Conservation (phyloP, 2,329 filamentous ascomycete genomes). For the Dactylellina cionopaga region DNA sequence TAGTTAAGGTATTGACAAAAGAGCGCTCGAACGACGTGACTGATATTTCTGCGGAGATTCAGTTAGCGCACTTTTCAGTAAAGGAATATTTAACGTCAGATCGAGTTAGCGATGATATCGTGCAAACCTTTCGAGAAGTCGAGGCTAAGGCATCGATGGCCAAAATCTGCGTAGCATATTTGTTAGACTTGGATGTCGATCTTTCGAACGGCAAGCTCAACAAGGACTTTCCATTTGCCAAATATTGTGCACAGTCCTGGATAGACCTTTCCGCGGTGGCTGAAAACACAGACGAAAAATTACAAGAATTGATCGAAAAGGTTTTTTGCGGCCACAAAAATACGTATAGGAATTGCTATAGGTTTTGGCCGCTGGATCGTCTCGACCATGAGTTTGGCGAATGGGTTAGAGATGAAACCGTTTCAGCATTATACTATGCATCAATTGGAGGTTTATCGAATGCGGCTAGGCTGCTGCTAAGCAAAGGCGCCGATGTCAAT, state of each 20-base stretch:
- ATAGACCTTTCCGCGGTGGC: conserved; percentile 31
- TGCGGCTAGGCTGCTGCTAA: not conserved
- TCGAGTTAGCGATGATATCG: conserved; percentile 54
- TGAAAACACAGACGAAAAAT: conserved; percentile 38
- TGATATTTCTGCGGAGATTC: conserved; percentile 28
- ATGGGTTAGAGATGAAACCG: not conserved
- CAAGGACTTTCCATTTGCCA: conserved; percentile 51
- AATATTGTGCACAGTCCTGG: conserved; percentile 56
- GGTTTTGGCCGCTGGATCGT: not conserved
- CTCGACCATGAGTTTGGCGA: not conserved
- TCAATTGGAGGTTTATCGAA: not conserved
- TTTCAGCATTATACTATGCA: not conserved
- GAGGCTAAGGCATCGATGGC: conserved; percentile 52
- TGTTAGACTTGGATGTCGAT: conserved; percentile 21
- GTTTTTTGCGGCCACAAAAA: not conserved
- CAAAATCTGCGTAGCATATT: conserved; percentile 54
- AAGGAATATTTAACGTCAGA: conserved; percentile 58
- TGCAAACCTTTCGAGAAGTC: conserved; percentile 25
- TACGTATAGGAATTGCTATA: not conserved
- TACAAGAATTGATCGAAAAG: not conserved
- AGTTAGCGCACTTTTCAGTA: conserved; percentile 58
- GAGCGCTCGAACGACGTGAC: not conserved
- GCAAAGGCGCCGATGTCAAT: conserved; percentile 10
- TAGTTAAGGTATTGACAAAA: conserved; percentile 40
- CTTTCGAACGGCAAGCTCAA: not conserved